Base-by-base conservation (phyloP, 2,329 filamentous ascomycete species). In the Fonsecaea monophora region DNA sequence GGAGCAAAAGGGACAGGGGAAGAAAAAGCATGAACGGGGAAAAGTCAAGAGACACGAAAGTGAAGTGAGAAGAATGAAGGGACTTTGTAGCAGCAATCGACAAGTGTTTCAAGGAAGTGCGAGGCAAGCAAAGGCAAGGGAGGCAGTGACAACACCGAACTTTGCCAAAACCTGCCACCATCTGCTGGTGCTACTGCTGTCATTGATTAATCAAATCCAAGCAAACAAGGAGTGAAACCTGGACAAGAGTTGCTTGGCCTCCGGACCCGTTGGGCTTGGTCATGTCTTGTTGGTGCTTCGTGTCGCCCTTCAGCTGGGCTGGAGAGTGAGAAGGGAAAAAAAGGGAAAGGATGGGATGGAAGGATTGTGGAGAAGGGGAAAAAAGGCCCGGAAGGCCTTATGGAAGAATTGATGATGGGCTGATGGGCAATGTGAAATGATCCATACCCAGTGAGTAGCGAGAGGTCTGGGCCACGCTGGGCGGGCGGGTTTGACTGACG, bases 171-270 rank as follows among this genome's bases (percentile, higher is more conserved):
- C 30, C 30, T 32, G 30, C 30, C 30, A 32, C 30, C 30, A 32
- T 6, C 30, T 32, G 30, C 30, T 32, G 30, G 4, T 32, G 30
- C 30, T 32, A 6, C 18, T 21, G 18, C 45, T 25, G 45, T 45
- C 40, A 48, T 10, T 10, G n/a, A 34, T 60, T 50, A 34, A 45
- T 34, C 42, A 42, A n/a, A 42, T 34, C 21, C 59, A 53, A 53
- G 35, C 55, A 37, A 37, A 35, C 45, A 61, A 40, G 45, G 38
- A 40, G 15, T 18, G 48, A 13, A 50, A 40, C 42, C 42, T 61
- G 59, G 59, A 61, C 18, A 55, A 57, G 58, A 30, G 59, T 56
- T 56, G 60, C 53, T 60, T 62, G 59, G 60, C 37, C 48, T 54
- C 37, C 32, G 30, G 42, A 21, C 18, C 30, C 42, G 13, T 25